These are phyloP conservation scores for Boletus edulis DNA, from an alignment of 768 basidiomycete species.

Conservation along the genomic window DNA sequence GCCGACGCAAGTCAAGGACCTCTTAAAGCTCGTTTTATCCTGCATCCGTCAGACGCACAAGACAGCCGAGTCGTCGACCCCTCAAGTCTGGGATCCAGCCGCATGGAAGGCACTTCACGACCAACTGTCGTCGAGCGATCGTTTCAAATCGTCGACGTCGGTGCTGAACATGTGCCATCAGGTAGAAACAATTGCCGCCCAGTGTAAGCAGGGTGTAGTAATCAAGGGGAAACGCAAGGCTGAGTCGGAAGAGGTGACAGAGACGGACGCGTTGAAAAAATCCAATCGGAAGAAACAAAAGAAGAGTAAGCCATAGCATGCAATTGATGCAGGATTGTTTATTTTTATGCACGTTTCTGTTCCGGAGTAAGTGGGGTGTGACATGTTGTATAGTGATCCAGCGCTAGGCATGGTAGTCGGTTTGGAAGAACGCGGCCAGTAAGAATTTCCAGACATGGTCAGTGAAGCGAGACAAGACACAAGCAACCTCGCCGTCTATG, in stretches of 20 bases:
- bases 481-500: neutral
- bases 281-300: constrained; percentile 47
- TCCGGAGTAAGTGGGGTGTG: neutral
- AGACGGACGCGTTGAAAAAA: constrained; percentile 34
- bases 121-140: constrained; percentile 47
- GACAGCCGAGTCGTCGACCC: constrained; percentile 37
- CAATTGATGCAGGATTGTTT: neutral
- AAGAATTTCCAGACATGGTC: neutral
- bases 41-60: constrained; percentile 61
- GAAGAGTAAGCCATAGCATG: constrained; percentile 31
- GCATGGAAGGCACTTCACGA: constrained; percentile 52
- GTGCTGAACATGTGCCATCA: constrained; percentile 67
- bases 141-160: constrained; percentile 61
- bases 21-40: constrained; percentile 66
- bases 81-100: constrained; percentile 55
- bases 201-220: neutral
- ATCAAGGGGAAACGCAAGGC: constrained; percentile 40
- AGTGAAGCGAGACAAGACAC: neutral
- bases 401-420: neutral
- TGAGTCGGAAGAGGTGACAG: constrained; percentile 21
- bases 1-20: constrained; percentile 71
- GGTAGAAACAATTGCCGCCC: constrained; percentile 35
- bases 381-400: neutral
- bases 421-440: neutral
- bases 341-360: neutral